These are phyloP conservation scores for Fusarium sp. DNA, from an alignment of 2,329 filamentous ascomycete species.

Conservation along the genomic window DNA sequence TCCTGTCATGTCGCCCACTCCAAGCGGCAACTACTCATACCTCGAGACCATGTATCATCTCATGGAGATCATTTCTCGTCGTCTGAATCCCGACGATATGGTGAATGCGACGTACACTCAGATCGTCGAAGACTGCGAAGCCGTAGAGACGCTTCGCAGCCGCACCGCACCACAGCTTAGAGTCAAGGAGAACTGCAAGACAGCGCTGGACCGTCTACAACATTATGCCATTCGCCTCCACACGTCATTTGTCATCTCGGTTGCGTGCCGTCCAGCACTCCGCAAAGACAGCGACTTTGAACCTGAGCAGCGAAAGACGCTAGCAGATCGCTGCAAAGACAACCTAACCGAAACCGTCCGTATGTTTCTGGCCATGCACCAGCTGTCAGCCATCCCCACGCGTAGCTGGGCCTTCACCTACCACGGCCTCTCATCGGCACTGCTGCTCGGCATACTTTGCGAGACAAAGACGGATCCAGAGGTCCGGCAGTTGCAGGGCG, in stretches of 20 bases:
- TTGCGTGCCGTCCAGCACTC: conserved; percentile 71
- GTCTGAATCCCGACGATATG: conserved; percentile 65
- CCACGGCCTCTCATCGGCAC: conserved; percentile 72
- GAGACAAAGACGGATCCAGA: conserved; percentile 73
- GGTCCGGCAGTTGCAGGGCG: conserved; percentile 71
- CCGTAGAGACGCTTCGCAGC: conserved; percentile 62
- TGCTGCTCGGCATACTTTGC: conserved; percentile 70
- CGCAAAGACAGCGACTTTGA: conserved; percentile 65
- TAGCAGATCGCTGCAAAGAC: conserved; percentile 69
- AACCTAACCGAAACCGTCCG: conserved; percentile 73
- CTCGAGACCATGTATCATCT: conserved; percentile 74
- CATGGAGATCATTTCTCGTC: conserved; percentile 68
- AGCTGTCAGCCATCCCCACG: conserved; percentile 73
- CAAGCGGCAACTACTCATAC: conserved; percentile 65
- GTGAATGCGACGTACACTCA: conserved; percentile 62
- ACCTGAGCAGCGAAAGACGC: conserved; percentile 61
- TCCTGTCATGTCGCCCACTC: conserved; percentile 56
- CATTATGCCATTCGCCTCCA: conserved; percentile 73
- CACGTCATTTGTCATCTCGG: conserved; percentile 72
- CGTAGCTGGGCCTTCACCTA: conserved; percentile 76
- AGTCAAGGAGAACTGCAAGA: conserved; percentile 71
- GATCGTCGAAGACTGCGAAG: conserved; percentile 68
- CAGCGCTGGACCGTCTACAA: conserved; percentile 70
- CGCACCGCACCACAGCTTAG: conserved; percentile 64
- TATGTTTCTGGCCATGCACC: conserved; percentile 77